A percentile compares a stretch with the other conserved stretches of the same genome.
phyloP scores from a whole-genome alignment of 352 stramenopile genomes.

The Discostella stelligera region DNA sequence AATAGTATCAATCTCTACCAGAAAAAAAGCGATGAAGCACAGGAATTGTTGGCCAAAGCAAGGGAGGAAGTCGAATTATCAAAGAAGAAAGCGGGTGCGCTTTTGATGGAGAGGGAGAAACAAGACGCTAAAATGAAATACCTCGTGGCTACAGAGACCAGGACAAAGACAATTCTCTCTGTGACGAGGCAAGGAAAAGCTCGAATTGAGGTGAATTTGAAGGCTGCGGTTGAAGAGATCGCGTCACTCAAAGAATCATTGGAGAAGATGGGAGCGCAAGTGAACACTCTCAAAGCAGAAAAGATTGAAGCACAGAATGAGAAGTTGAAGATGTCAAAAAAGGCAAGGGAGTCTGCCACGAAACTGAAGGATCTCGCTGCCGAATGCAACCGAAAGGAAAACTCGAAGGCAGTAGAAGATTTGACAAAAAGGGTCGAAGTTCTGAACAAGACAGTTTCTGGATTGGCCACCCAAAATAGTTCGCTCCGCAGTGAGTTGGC shows the following conservation, averaged over 20 bases:
- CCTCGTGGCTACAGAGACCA: conserved; percentile 17
- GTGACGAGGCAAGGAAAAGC: conserved; percentile 41
- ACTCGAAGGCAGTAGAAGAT: conserved; percentile 23
- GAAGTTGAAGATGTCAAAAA: conserved; percentile 33
- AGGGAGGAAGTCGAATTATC: conserved; percentile 21
- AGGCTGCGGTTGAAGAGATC: conserved; percentile 25
- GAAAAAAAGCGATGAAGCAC: conserved; percentile 22
- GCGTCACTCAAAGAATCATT: conserved; percentile 35
- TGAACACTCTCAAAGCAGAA: conserved; percentile 33
- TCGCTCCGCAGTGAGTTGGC: conserved; percentile 43
- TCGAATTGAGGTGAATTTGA: conserved; percentile 34
- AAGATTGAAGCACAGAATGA: conserved; percentile 36
- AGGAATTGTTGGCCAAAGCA: conserved; percentile 14
- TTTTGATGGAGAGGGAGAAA: conserved; percentile 23
- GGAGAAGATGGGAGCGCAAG: conserved; percentile 27
- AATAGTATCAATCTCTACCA: conserved; percentile 21
- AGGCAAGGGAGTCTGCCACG: conserved; percentile 12
- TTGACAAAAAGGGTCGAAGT: conserved; percentile 43
- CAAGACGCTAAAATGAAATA: conserved; percentile 40
- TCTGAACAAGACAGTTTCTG: conserved; percentile 50
- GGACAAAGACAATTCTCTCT: conserved; percentile 39
- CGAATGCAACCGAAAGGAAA: conserved; percentile 10
- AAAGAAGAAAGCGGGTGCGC: conserved; percentile 22
- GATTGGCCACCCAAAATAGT: conserved; percentile 41
- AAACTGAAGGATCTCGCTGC: conserved; percentile 40